Evolutionary conservation across 805 yeast species (phyloP).

Genomic region (Groenewaldozyma salmanticensis): DNA sequence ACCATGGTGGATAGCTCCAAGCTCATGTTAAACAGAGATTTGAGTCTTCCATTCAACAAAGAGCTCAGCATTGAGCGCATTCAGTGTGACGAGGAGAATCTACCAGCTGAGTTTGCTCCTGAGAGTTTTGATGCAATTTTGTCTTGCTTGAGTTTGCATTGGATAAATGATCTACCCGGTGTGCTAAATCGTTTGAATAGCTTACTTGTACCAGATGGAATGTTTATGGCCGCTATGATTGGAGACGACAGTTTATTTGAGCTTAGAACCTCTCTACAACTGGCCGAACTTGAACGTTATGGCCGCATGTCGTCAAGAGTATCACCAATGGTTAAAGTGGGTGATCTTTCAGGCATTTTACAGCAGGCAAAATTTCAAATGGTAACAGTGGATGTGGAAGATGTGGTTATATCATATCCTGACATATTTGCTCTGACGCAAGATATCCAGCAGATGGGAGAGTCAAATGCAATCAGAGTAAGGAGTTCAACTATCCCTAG

Average conservation of each 20-base stretch:
- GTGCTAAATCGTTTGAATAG: slow-evolving; percentile 46
- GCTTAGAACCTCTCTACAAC: slow-evolving; percentile 65
- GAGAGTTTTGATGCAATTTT: slow-evolving; percentile 58
- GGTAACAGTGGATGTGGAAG: slow-evolving; percentile 78
- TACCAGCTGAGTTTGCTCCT: slow-evolving; percentile 32
- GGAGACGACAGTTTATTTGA: slow-evolving; percentile 85
- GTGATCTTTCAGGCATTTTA: slow-evolving; percentile 64
- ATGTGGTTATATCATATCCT: slow-evolving; percentile 70
- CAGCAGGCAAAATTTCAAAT: slow-evolving; percentile 70
- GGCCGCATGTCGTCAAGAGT: slow-evolving; percentile 78
- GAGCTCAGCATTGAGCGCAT: slow-evolving; percentile 39
- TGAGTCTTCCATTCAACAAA: slow-evolving; percentile 33
- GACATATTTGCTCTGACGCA: slow-evolving; percentile 55
- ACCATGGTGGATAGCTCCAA: slow-evolving; percentile 59
- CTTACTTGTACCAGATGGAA: slow-evolving; percentile 66
- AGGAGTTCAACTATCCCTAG: slow-evolving; percentile 37
- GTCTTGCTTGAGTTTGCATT: slow-evolving; percentile 65
- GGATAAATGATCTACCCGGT: slow-evolving; percentile 79
- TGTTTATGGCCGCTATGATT: slow-evolving; percentile 70
- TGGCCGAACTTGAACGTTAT: slow-evolving; percentile 70
- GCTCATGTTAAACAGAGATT: slow-evolving; percentile 44
- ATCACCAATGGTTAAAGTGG: slow-evolving; percentile 69
- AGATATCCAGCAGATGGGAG: slow-evolving; percentile 78
- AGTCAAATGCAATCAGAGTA: slow-evolving; percentile 52
- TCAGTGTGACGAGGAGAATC: slow-evolving; percentile 59